Evolutionary conservation across 2,329 filamentous ascomycete species (phyloP), one percentile per base, ranked within the genome.

Genomic region (Rutstroemia sp.): DNA sequence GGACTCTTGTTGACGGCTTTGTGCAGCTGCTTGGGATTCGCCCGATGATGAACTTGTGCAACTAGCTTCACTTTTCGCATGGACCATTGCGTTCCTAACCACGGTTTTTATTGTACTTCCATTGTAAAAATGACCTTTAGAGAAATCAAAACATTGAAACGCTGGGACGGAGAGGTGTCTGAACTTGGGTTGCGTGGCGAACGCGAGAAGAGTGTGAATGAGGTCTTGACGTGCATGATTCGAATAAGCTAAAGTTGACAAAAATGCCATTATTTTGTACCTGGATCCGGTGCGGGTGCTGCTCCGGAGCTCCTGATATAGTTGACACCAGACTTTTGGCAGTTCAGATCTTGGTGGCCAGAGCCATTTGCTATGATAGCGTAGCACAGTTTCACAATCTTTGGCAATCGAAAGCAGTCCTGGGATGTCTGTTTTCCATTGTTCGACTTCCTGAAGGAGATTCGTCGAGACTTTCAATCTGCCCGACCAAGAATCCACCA

Each of bases 141-240:
- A 3, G 9, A 48, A 16, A 9, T 17, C 0, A 12, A 48, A 48
- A 17, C 10, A 4, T 19, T 19, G 14, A 23, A 37, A 38, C 25
- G 30, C 16, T 3, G 52, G 52, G 7, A 54, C 12, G 1, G 9
- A 2, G 6, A 54, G 39, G 2, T 6, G 1, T n/a, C 57, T 58
- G n/a, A 69, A 54, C 27, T 42, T 37, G 2, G 61, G 57, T 2
- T 63, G 54, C 9, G 63, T 67, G 16, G 67, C 64, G 49, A 71
- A 64, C 19, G 68, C 66, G 8, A 72, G 57, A 5, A 72, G 59
- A 0, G 67, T 65, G 25, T 67, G 61, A 27, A 70, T 52, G 12
- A 71, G 38, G n/a, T 58, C 41, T 23, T 57, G 38, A 3, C 69
- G 57, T 6, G 58, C 60, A 9, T 64, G 23, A 27, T 58, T 41